These are phyloP conservation scores for Purshia tridentata DNA, from an alignment of 306 rosid species.

Conservation along the genomic window DNA sequence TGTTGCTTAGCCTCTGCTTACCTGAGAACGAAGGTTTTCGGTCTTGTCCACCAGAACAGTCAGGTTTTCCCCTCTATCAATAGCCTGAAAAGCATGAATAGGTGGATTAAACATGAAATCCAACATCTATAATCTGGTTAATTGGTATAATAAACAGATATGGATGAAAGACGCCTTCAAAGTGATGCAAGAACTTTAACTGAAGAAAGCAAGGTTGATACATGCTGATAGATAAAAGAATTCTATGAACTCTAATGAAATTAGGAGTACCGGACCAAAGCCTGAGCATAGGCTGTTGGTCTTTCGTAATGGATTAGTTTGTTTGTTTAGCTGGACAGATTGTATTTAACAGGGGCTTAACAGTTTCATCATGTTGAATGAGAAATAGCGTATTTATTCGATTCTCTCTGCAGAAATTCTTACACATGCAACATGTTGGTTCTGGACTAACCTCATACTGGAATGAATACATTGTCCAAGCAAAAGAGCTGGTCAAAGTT, in stretches of 20 bases:
- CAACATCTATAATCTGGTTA: not conserved
- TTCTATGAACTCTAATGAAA: too few species aligned
- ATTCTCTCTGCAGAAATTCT: not conserved
- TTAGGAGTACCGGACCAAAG: too few species aligned
- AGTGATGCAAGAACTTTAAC: not conserved
- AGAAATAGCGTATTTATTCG: too few species aligned
- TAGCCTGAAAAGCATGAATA: slow-evolving; percentile 46
- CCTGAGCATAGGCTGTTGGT: too few species aligned
- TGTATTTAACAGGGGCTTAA: too few species aligned
- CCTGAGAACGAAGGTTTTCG: slow-evolving; percentile 76
- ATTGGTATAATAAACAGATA: not conserved
- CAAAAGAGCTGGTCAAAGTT: not conserved
- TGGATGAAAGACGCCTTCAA: not conserved
- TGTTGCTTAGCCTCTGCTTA: slow-evolving; percentile 29
- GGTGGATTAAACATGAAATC: slow-evolving; percentile 11
- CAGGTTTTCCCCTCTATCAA: slow-evolving; percentile 83
- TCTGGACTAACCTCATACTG: not conserved
- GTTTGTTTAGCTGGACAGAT: too few species aligned
- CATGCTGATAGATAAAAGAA: not conserved
- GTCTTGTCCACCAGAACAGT: slow-evolving; percentile 73
- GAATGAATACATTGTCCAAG: not conserved
- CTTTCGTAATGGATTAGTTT: too few species aligned
- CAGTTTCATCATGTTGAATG: too few species aligned
- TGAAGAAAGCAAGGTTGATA: not conserved
- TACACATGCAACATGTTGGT: not conserved